Evolutionary conservation across 495 filamentous ascomycete genomes (phyloP), one percentile per base, ranked within the genome.

Genomic region (Saxispiralis lemnorum): DNA sequence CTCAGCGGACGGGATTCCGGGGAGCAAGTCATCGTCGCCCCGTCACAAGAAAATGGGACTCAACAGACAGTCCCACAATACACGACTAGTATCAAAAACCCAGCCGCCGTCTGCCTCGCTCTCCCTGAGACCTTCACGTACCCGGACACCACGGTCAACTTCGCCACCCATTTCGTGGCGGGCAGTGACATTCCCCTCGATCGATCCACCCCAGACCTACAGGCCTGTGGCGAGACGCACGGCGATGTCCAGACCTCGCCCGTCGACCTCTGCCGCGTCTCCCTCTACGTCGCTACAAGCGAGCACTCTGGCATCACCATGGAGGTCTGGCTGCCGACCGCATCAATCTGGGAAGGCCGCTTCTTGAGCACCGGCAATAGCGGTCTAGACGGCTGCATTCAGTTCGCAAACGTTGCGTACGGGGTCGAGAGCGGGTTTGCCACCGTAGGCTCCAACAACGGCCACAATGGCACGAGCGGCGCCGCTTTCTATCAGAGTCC

Each of bases 251-350:
- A 28, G 24, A 28, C 24, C 24, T 5, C 24, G 4, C 41, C 53
- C 1, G 45, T 45, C 9, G 66, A 78, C 48, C 20, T 72, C 0
- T 79, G 75, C 51, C 71, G 75, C 12, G 53, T 78, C 28, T 66
- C 68, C 13, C 65, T 79, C 52, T 63, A 61, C 28, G 66, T 78
- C 7, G 45, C 63, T 1, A 78, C 74, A 0, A 74, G 71, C 16
- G 54, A 64, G 39, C 59, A 56, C 35, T 72, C 69, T 17, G 61
- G 67, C 21, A 69, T 77, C 33, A 68, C 61, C 2, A 56, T 75
- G 33, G 72, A 78, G 53, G 59, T 68, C 13, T 79, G 72, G 72
- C 59, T 79, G 17, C 76, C 75, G 1, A 34, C 39, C 1, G 5
- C 4, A 28, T 4, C 4, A 9, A 38, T 45, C 31, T 62, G 56